Base-by-base conservation (phyloP, 306 rosid genomes). In the Trifolium subterraneum region DNA sequence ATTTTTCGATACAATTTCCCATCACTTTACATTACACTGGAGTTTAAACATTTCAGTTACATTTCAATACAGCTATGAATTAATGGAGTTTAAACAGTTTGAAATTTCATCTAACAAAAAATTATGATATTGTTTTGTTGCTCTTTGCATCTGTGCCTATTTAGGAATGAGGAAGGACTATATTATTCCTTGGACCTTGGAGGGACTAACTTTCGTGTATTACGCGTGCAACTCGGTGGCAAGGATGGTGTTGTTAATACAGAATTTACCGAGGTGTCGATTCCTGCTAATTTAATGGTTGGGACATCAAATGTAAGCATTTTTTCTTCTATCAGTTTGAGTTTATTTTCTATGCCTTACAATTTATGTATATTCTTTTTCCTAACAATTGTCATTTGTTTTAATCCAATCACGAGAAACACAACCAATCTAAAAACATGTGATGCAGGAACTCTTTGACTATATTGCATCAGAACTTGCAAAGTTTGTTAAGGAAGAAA, bases 101-200 rank as follows among this genome's bases (percentile, higher is more conserved):
- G 7, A 78, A 64, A 39, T 44, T 29, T 14, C 16, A 9, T 39
- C 42, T 8, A 2, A 8, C 18, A 63, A 19, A 50, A 31, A 16
- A 47, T 23, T 61, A 15, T 52, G 41, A 11, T 10, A 18, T 36
- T 29, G 36, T 36, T 22, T 69, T 52, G 7, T 35, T 48, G 71
- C 5, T 73, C 47, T 55, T 59, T 51, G 72, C 56, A 11, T 74
- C 33, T 45, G 51, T 71, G 19, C 54, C 35, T 2, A 60, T 69
- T 15, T 29, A 95, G 99, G 81, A 77, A 87, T 15, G 99, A 95
- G 89, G 82, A 88, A 64, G 99, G 99, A 36, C 79, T 95, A 23
- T 95, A 79, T 80, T 95, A 95, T 85, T 96, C 99, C 39, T 74
- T 95, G 76, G 99, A 95, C 83, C 99, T 95, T 73, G 99, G 99